Base-by-base conservation (phyloP, 1,284 basidiomycete species). In the Psilocybe mexicana region DNA sequence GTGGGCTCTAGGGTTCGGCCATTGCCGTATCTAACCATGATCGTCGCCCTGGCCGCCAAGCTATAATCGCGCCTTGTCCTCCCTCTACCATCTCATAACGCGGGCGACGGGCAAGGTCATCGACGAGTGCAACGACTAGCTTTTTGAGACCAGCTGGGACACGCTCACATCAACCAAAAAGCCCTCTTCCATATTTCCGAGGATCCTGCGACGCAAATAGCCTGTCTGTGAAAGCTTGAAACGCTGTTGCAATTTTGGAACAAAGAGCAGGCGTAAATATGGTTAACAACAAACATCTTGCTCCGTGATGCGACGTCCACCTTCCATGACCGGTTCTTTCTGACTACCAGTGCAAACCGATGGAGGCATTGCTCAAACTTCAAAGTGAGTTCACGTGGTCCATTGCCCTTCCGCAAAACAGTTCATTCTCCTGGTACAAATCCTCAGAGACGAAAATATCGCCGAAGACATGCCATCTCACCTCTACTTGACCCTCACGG, bases 1-100 rank as follows among this genome's bases (percentile, higher is more conserved):
- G 45, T 47, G 47, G 38, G 54, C 51, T 55, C 58, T 61, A 62
- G 46, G 57, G 53, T 56, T 65, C 62, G 64, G 62, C 55, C 51
- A 47, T 65, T 62, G 62, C 62, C 62, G 64, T 50, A 26, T 23
- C 45, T 28, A 44, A 14, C n/a, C 7, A n/a, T 28, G 47, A 49
- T 49, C 47, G 28, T 8, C 12, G 38, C 38, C 38, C n/a, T 47
- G 45, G 6, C 8, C 25, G 24, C 26, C 24, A 33, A n/a, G 49
- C 49, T 28, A 26, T 24, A 43, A 43, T 25, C 10, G 38, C 6
- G 10, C 14, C 50, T 33, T 53, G 18, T 35, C 52, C 23, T 18
- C 14, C 33, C 2, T 14, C 42, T 30, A 28, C 43, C 26, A 28
- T 28, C 42, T 28, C 3, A 46, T 11, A 48, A 35, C 10, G 25